Base-by-base conservation (phyloP, 108 stramenopile species). In the Fistulifera solaris region DNA sequence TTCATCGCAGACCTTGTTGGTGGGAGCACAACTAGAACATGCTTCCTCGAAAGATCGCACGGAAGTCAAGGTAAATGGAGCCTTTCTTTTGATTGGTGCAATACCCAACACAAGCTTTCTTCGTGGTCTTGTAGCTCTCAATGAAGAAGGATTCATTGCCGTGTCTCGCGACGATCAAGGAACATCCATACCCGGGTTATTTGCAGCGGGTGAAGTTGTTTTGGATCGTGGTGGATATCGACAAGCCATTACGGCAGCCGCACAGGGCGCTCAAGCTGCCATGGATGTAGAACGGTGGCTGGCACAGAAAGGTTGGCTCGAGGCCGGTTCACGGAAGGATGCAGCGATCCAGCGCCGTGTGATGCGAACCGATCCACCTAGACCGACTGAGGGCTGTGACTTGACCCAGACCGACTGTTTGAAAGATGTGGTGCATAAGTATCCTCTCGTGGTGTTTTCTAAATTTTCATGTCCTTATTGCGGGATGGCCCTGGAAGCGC, bases 261-360 rank as follows among this genome's bases (percentile, higher is more conserved):
- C 91, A 45, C 75, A 70, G 44, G 94, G 94, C 11, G 89, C 89
- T 38, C 73, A 78, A 51, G 94, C 94, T 12, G 94, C 92, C 13
- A 70, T 95, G 45, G 94, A 95, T 70, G 89, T 85, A 15, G 94
- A 95, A 45, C 76, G 92, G 62, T 95, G 87, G 89, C 72, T 95
- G 13, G 66, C 72, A 24, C 80, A 87, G 56, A 62, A 77, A 38
- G 81, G 75, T 25, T 47, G 17, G 44, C 44, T 21, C 17, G 3
- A 3, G 3, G 11, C 31, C 3, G 31, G 31, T 6, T 3, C 31
- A 6, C 31, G 8, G 8, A n/a, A 35, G 8, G 31, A 35, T 35
- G 8, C 31, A 35, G 31, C 31, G 8, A 6, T 35, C 3, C 31
- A 35, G 31, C 31, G 8, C 6, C 31, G 31, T 35, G 31, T 35